phyloP scores from a whole-genome alignment of 768 basidiomycete genomes.

The Pleurotus eryngii region DNA sequence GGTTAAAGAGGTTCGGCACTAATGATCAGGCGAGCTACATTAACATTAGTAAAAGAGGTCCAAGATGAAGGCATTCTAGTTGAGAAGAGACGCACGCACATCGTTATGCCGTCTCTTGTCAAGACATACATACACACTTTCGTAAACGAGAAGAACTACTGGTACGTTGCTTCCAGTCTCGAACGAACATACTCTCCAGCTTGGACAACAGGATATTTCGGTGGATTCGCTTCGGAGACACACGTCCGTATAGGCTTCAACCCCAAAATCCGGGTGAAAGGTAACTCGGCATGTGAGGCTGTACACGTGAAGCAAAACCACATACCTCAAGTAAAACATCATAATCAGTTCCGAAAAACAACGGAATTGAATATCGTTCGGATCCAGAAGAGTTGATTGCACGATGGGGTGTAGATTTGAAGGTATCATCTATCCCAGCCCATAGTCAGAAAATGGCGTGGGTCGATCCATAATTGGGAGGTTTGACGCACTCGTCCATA shows the following conservation, averaged over 20 bases:
- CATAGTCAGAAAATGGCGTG: not conserved
- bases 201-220: conserved; percentile 67
- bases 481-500: conserved; percentile 75
- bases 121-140: too few species aligned
- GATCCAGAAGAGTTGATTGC: conserved; percentile 74
- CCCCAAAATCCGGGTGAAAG: too few species aligned
- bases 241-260: conserved; percentile 51
- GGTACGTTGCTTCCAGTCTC: conserved; percentile 67
- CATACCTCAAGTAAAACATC: conserved; percentile 73
- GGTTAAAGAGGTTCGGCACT: too few species aligned
- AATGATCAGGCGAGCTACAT: too few species aligned
- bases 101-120: too few species aligned
- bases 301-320: not conserved
- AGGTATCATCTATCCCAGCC: conserved; percentile 64
- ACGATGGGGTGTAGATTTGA: conserved; percentile 88
- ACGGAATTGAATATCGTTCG: conserved; percentile 77
- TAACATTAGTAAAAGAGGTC: too few species aligned
- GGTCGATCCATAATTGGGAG: not conserved
- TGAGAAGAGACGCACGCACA: too few species aligned
- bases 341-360: conserved; percentile 91
- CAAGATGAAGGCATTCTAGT: too few species aligned
- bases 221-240: conserved; percentile 34
- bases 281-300: too few species aligned
- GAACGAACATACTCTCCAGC: conserved; percentile 84
- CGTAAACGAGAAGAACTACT: not conserved